phyloP scores from a whole-genome alignment of 1,139 yeast genomes.

The Zygosaccharomyces pseudobailii region DNA sequence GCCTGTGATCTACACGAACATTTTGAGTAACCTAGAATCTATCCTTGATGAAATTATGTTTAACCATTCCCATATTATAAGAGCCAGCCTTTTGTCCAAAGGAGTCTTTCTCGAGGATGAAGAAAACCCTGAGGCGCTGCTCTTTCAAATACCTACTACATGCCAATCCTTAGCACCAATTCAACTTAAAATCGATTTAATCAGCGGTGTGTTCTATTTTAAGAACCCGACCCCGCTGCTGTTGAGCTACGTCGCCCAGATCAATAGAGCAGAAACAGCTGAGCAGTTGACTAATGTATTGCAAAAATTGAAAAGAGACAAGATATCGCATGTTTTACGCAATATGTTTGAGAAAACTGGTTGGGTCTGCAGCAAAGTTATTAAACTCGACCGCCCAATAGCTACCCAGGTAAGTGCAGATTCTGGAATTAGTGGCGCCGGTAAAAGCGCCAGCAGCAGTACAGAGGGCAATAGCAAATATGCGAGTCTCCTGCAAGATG shows the following conservation, averaged over 20 bases:
- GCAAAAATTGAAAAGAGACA: conserved; percentile 50
- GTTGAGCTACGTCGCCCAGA: conserved; percentile 36
- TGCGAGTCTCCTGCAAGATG: conserved; percentile 33
- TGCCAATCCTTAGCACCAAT: conserved; percentile 36
- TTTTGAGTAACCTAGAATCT: conserved; percentile 35
- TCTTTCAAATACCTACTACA: conserved; percentile 34
- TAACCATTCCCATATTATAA: conserved; percentile 32
- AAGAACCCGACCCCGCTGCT: conserved; percentile 44
- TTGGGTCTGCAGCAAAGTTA: conserved; percentile 59
- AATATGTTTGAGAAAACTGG: conserved; percentile 58
- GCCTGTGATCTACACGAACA: conserved; percentile 29
- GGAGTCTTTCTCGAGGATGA: conserved; percentile 32
- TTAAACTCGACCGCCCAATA: conserved; percentile 39
- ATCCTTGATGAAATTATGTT: conserved; percentile 35
- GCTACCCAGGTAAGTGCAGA: conserved; percentile 24
- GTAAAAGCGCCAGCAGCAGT: background rate
- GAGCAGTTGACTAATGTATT: conserved; percentile 32
- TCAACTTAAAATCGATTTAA: conserved; percentile 37
- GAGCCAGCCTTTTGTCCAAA: conserved; percentile 27
- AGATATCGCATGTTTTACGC: conserved; percentile 48
- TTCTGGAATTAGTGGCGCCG: background rate
- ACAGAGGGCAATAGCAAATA: background rate
- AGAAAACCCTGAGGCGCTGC: conserved; percentile 26
- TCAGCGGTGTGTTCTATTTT: conserved; percentile 46
- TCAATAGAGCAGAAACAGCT: conserved; percentile 37